phyloP scores from a whole-genome alignment of 306 rosid species.

The Trifolium pratense region DNA sequence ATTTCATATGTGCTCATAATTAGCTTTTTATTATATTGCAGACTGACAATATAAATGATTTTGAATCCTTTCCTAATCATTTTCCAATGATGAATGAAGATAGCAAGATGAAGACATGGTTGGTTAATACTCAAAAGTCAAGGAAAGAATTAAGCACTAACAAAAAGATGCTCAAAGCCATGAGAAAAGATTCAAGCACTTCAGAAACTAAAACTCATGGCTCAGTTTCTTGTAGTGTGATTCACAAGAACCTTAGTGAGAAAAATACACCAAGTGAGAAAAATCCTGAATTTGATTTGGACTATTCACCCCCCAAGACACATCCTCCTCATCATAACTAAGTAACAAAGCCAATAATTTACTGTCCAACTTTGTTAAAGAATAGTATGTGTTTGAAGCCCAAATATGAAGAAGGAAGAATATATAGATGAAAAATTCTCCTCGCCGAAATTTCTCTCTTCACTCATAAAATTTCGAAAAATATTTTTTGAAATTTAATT shows the following conservation, averaged over 20 bases:
- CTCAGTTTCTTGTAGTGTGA: slow-evolving; percentile 54
- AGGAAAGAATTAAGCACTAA: slow-evolving; percentile 2
- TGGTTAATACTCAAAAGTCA: slow-evolving; percentile 11
- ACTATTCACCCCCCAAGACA: slow-evolving; percentile 71
- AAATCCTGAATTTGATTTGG: slow-evolving; percentile 61
- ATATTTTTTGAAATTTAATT: too few relatives aligned
- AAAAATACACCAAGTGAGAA: slow-evolving; percentile 52
- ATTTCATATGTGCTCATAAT: too few relatives aligned
- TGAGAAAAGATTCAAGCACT: slow-evolving; percentile 21
- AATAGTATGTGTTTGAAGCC: background rate
- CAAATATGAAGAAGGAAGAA: background rate
- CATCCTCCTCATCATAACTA: slow-evolving; percentile 79
- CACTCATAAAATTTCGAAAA: too few relatives aligned
- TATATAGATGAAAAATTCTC: too few relatives aligned
- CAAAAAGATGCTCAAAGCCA: slow-evolving; percentile 18
- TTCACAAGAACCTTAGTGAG: slow-evolving; percentile 52
- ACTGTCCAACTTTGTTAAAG: background rate
- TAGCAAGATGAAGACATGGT: slow-evolving; percentile 4
- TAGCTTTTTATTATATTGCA: slow-evolving; percentile 44
- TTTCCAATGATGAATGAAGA: slow-evolving; percentile 36
- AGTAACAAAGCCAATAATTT: background rate
- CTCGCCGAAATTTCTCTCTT: too few relatives aligned
- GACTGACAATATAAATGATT: slow-evolving; percentile 29
- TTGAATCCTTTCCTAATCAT: slow-evolving; percentile 37
- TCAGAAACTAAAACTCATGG: background rate